phyloP scores from a whole-genome alignment of 208 protist species.

The Trypanosoma theileri region DNA sequence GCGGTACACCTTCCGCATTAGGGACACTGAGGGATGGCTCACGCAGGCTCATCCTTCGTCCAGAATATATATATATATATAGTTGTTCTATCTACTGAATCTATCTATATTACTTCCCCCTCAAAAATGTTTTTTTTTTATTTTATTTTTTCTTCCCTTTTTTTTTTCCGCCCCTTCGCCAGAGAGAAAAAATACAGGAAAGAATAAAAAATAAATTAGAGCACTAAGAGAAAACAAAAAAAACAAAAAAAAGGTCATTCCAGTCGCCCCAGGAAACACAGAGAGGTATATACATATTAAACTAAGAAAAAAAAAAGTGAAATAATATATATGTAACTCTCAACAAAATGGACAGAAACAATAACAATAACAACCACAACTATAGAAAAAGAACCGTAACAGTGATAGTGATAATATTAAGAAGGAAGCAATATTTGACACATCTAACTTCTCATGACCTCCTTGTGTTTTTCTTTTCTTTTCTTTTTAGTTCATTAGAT shows the following conservation, averaged over 20 bases:
- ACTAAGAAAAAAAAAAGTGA: not conserved
- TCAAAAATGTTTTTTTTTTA: not conserved
- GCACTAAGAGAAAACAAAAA: not conserved
- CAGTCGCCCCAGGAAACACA: too few species aligned
- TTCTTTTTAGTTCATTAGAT: constrained; percentile 41
- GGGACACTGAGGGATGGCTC: constrained; percentile 25
- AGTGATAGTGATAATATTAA: not conserved
- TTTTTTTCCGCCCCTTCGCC: not conserved
- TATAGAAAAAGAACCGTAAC: too few species aligned
- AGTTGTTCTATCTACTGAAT: too few species aligned
- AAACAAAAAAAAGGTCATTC: too few species aligned
- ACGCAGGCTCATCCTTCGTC: constrained; percentile 4
- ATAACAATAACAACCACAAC: not conserved
- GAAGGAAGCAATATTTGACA: constrained; percentile 6
- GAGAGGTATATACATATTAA: not conserved
- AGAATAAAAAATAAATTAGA: constrained; percentile 3
- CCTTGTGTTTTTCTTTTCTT: not conserved
- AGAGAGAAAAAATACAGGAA: not conserved
- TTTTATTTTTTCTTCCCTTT: not conserved
- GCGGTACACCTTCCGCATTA: constrained; percentile 37
- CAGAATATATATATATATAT: constrained; percentile 9
- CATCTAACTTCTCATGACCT: not conserved
- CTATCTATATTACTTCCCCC: not conserved
- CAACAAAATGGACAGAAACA: not conserved
- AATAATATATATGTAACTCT: not conserved